A percentile compares a stretch with the other conserved stretches of the same genome.
These are phyloP conservation scores for Blastocystis hominis DNA, from an alignment of 352 stramenopile species.

Conservation along the genomic window DNA sequence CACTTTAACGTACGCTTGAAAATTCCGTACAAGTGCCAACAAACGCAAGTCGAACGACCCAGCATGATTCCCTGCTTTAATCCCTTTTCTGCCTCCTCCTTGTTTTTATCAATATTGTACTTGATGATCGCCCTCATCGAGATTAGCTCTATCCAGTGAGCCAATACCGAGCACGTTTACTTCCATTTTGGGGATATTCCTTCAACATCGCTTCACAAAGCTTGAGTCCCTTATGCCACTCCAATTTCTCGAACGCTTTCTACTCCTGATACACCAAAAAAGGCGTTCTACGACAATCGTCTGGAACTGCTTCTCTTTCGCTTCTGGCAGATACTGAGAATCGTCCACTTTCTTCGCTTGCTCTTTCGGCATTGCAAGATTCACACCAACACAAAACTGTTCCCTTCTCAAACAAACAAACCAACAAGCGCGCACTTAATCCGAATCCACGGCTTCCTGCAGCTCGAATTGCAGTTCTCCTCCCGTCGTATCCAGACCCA, in stretches of 20 bases:
- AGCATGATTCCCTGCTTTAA: constrained; percentile 22
- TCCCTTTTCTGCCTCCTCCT: constrained; percentile 12
- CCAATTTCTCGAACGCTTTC: constrained; percentile 37
- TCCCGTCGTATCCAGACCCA: no score
- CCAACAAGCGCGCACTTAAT: not conserved
- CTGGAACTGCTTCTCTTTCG: constrained; percentile 35
- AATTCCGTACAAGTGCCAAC: constrained; percentile 32
- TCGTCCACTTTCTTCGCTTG: not conserved
- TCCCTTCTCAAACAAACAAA: not conserved
- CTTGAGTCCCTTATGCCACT: constrained; percentile 47
- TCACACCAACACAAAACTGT: not conserved
- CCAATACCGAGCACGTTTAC: not conserved
- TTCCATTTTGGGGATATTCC: constrained; percentile 39
- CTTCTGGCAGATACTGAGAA: constrained; percentile 7
- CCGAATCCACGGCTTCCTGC: not conserved
- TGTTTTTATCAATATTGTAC: constrained; percentile 45
- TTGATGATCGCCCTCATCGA: constrained; percentile 43
- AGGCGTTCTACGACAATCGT: not conserved
- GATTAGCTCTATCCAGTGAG: not conserved
- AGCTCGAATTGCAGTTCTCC: not conserved
- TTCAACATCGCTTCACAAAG: not conserved
- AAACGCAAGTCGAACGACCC: constrained; percentile 9
- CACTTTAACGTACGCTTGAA: constrained; percentile 23
- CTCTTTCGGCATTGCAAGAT: not conserved
- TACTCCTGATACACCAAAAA: not conserved